Base-by-base conservation (phyloP, 169 alveolate genomes). In the Cardiosporidium cionae region DNA sequence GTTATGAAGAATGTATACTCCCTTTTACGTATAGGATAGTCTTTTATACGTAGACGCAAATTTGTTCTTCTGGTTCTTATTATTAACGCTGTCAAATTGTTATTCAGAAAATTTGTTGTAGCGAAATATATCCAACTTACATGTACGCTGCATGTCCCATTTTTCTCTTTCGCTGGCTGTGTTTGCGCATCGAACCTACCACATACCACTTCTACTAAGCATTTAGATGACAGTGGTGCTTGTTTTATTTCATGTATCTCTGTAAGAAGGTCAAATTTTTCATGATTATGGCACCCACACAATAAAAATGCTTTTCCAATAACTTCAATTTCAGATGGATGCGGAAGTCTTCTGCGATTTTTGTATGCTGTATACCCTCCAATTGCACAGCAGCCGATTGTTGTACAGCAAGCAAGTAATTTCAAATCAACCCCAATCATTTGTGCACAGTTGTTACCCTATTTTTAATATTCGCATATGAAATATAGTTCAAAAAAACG, bases 361-460 rank as follows among this genome's bases (percentile, higher is more conserved):
- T 63, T 29, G 27, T 74, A 74, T 6, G 36, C 62, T 35, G 76
- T 66, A 35, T 64, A 2, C 23, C 72, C 23, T 3, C 81, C 75
- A 5, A 74, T 25, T 6, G 74, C 37, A 53, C 81, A 74, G 25
- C 68, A 33, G 70, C 81, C 63, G 0, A 72, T 53, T 2, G 75
- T 70, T 0, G 71, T 75, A 32, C 76, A 66, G 69, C 76, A 66
- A 7, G 68, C 78, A 0, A 74, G 16, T 44, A 72, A 64, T 1
- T 70, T 72, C 22, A 72, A 75, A 32, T 74, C 81, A 16, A 64
- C 76, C 6, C 62, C 9, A 27, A 74, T 62, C 81, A 74, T 74
- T 28, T 1, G 34, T 4, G 74, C 6, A 52, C n/a, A 44, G n/a
- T n/a, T n/a, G n/a, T n/a, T n/a, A n/a, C n/a, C n/a, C n/a, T n/a